These are phyloP conservation scores for Cryptosporidium sp. DNA, from an alignment of 169 alveolate species.

Conservation along the genomic window DNA sequence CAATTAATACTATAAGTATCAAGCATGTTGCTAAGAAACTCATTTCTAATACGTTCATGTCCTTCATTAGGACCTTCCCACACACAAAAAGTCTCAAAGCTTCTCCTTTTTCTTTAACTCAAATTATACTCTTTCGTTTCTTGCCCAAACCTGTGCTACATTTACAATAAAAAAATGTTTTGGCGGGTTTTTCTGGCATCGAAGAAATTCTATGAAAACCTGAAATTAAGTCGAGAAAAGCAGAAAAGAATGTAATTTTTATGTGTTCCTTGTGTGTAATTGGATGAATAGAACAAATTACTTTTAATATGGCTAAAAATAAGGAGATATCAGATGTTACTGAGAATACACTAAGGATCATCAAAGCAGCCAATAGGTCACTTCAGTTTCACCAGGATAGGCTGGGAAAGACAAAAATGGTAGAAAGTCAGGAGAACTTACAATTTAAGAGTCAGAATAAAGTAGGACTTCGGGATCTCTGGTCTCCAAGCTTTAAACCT, in stretches of 20 bases:
- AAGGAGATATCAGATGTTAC: conserved; percentile 2
- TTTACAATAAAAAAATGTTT: not conserved
- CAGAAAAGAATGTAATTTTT: not conserved
- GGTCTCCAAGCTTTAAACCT: not conserved
- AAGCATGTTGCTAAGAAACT: not conserved
- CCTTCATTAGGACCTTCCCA: not conserved
- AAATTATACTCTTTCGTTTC: not conserved
- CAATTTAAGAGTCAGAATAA: not conserved
- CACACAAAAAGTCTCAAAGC: not conserved
- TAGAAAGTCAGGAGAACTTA: not conserved
- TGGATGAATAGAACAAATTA: not conserved
- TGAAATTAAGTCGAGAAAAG: not conserved
- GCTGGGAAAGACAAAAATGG: not conserved
- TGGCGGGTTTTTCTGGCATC: not conserved
- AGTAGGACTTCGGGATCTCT: not conserved
- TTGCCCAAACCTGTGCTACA: not conserved
- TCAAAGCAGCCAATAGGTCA: conserved; percentile 51
- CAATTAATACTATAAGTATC: not conserved
- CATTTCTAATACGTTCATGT: not conserved
- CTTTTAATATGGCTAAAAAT: not conserved
- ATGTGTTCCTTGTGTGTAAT: not conserved
- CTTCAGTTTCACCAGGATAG: conserved; percentile 18
- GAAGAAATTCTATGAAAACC: not conserved
- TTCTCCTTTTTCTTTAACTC: not conserved
- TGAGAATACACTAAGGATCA: conserved; percentile 25